phyloP scores from a whole-genome alignment of 129 eudicot species.

The Gnaphalium uliginosum region DNA sequence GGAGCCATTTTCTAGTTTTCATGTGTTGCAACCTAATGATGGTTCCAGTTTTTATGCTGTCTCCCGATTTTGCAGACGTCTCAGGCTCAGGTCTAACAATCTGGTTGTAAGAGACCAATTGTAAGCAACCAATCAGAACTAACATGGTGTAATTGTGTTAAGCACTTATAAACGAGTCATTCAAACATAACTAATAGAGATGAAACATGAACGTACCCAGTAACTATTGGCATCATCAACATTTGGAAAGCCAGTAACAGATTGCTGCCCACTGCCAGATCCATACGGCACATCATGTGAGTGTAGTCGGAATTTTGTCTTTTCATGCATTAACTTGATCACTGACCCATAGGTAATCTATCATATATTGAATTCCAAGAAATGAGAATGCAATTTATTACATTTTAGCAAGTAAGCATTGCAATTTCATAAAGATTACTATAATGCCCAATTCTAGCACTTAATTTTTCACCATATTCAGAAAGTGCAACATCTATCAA shows the following conservation, averaged over 20 bases:
- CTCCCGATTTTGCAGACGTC: conserved; percentile 72
- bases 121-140: conserved; percentile 11
- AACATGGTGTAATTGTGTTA: background rate
- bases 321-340: conserved; percentile 95
- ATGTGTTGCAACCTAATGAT: conserved; percentile 83
- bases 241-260: conserved; percentile 90
- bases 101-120: conserved; percentile 41
- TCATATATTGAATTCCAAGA: conserved; percentile 21
- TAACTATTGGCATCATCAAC: conserved; percentile 98
- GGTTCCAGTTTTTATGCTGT: conserved; percentile 66
- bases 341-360: conserved; percentile 90
- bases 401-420: conserved; percentile 13
- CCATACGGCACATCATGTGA: conserved; percentile 99
- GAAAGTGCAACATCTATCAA: conserved; percentile 9
- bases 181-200: background rate
- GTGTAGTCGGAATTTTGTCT: conserved; percentile 82
- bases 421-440: background rate
- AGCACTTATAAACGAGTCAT: background rate
- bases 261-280: conserved; percentile 99
- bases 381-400: conserved; percentile 12
- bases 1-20: conserved; percentile 95
- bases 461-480: background rate
- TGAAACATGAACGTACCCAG: conserved; percentile 62
- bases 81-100: conserved; percentile 63
- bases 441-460: background rate